Percentiles rank a stretch among this genome's conserved stretches.
Evolutionary conservation across 2,329 filamentous ascomycete species (phyloP).

Genomic region (Scedosporium aurantiacum): DNA sequence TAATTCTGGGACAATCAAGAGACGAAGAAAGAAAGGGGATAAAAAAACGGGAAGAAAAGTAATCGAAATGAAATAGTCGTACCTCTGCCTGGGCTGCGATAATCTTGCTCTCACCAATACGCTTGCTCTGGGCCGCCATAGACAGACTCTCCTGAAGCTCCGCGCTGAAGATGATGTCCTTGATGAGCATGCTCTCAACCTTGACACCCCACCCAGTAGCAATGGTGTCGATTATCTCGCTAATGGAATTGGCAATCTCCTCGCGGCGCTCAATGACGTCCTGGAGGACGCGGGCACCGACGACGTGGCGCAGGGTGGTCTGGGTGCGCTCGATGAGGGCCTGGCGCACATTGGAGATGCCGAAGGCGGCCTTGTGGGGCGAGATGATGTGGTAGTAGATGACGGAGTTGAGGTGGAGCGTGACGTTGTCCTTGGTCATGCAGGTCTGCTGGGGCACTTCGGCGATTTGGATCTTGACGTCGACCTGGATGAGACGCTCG

Average conservation of each 20-base stretch:
- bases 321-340: slow-evolving; percentile 97
- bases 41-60: neutral
- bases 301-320: slow-evolving; percentile 92
- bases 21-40: neutral
- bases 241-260: slow-evolving; percentile 88
- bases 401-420: slow-evolving; percentile 82
- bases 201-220: slow-evolving; percentile 88
- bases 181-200: slow-evolving; percentile 98
- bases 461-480: slow-evolving; percentile 98
- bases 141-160: slow-evolving; percentile 92
- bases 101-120: slow-evolving; percentile 96
- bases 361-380: slow-evolving; percentile 94
- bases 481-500: slow-evolving; percentile 80
- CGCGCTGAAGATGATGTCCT: slow-evolving; percentile 95
- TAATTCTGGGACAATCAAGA: neutral
- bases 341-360: slow-evolving; percentile 86
- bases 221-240: slow-evolving; percentile 95
- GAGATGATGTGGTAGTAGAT: slow-evolving; percentile 98
- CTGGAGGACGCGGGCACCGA: slow-evolving; percentile 88
- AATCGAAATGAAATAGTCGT: no score
- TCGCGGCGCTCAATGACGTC: slow-evolving; percentile 98
- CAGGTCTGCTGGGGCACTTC: slow-evolving; percentile 93
- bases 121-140: slow-evolving; percentile 98
- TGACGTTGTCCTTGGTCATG: slow-evolving; percentile 99
- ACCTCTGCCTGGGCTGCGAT: slow-evolving; percentile 89